Evolutionary conservation across 2,329 filamentous ascomycete genomes (phyloP).

Genomic region (Colletotrichum cuscutae): DNA sequence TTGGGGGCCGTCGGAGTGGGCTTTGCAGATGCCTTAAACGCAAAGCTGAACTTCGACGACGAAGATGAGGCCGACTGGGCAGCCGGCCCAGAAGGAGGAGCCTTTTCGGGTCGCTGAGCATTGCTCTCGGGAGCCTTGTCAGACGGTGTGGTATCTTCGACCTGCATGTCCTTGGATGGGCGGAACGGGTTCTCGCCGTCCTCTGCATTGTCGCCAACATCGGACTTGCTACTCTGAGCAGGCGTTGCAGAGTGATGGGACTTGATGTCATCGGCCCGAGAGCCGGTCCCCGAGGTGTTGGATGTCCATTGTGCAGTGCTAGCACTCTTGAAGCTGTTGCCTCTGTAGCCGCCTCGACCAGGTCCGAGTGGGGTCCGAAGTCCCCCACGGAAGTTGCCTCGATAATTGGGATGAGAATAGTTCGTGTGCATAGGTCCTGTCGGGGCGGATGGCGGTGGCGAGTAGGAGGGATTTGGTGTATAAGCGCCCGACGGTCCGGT

Average conservation of each 20-base stretch:
- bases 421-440: constrained; percentile 65
- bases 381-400: constrained; percentile 58
- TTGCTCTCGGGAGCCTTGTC: constrained; percentile 57
- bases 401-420: constrained; percentile 57
- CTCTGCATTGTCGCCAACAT: constrained; percentile 49
- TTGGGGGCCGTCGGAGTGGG: constrained; percentile 67
- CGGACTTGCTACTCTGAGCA: constrained; percentile 37
- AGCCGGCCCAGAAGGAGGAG: constrained; percentile 65
- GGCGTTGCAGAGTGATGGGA: constrained; percentile 40
- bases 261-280: constrained; percentile 50
- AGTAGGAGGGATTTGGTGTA: constrained; percentile 57
- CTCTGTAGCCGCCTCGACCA: constrained; percentile 64
- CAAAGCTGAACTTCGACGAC: constrained; percentile 87
- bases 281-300: constrained; percentile 52
- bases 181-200: constrained; percentile 71
- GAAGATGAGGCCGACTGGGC: constrained; percentile 53
- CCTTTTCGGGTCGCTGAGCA: constrained; percentile 65
- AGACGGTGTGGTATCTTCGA: constrained; percentile 64
- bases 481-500: constrained; percentile 65
- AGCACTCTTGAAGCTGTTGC: constrained; percentile 71
- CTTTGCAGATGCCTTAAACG: constrained; percentile 82
- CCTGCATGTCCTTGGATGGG: constrained; percentile 71
- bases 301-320: constrained; percentile 75
- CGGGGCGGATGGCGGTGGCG: constrained; percentile 66
- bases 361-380: constrained; percentile 62